Percentiles rank a stretch among this genome's conserved stretches.
These are phyloP conservation scores for Diospyros kaki DNA, from an alignment of 148 eudicot genomes.

Conservation along the genomic window DNA sequence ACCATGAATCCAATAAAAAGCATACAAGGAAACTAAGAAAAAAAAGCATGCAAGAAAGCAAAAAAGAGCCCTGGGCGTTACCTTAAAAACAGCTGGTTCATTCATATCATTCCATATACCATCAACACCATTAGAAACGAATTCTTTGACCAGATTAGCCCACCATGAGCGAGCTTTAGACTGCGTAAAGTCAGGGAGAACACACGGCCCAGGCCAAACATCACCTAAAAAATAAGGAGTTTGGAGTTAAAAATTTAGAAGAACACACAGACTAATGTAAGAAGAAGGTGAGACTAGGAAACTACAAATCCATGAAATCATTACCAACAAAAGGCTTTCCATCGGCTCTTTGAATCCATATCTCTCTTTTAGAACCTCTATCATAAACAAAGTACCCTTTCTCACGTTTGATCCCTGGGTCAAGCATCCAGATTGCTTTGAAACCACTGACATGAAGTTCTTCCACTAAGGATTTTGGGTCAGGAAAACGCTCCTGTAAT, in stretches of 20 bases:
- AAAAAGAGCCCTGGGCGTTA: slow-evolving; percentile 14
- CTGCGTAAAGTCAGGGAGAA: slow-evolving; percentile 90
- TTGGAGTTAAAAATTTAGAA: slow-evolving; percentile 1
- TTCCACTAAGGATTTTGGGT: slow-evolving; percentile 70
- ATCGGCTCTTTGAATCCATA: slow-evolving; percentile 83
- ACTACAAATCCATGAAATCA: background rate
- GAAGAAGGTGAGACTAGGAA: background rate
- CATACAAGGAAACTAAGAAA: background rate
- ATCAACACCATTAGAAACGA: slow-evolving; percentile 79
- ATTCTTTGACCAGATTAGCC: slow-evolving; percentile 82
- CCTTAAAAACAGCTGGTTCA: slow-evolving; percentile 97
- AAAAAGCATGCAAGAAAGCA: slow-evolving; percentile 3
- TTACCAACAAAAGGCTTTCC: slow-evolving; percentile 84
- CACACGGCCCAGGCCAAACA: slow-evolving; percentile 99
- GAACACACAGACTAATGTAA: background rate
- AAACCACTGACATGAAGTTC: slow-evolving; percentile 79
- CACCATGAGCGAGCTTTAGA: slow-evolving; percentile 93
- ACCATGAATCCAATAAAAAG: background rate
- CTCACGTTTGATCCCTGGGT: slow-evolving; percentile 93
- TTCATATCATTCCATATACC: slow-evolving; percentile 99
- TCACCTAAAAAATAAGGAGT: slow-evolving; percentile 46
- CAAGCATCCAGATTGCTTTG: slow-evolving; percentile 99
- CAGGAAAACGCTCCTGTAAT: slow-evolving; percentile 73
- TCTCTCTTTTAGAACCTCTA: slow-evolving; percentile 66
- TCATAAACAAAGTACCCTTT: slow-evolving; percentile 87